Percentiles rank a stretch among this genome's conserved stretches.
Conservation (phyloP, 768 basidiomycete species). For the Sutorius australiensis region DNA sequence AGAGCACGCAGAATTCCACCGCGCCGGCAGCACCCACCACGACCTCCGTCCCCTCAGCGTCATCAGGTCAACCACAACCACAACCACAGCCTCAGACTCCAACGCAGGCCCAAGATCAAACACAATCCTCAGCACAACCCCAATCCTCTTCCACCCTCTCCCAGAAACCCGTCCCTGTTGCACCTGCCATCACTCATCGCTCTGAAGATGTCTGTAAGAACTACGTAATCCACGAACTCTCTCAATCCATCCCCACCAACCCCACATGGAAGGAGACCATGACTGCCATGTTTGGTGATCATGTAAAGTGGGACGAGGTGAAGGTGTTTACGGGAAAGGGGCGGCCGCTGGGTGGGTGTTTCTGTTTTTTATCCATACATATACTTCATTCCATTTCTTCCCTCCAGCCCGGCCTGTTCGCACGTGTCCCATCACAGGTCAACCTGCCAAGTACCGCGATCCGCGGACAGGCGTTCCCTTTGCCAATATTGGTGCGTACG, state of each 20-base stretch:
- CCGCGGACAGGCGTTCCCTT: slow-evolving; percentile 79
- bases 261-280: slow-evolving; percentile 72
- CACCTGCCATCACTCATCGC: slow-evolving; percentile 27
- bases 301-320: slow-evolving; percentile 75
- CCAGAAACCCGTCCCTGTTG: slow-evolving; percentile 7
- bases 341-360: slow-evolving; percentile 57
- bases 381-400: background rate
- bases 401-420: slow-evolving; percentile 26
- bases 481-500: slow-evolving; percentile 64
- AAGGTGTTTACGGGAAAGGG: slow-evolving; percentile 61
- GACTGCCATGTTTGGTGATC: slow-evolving; percentile 79
- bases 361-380: background rate
- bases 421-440: slow-evolving; percentile 76
- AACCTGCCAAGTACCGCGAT: slow-evolving; percentile 72
- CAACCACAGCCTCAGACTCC: background rate
- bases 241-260: slow-evolving; percentile 43
- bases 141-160: slow-evolving; percentile 7
- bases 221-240: slow-evolving; percentile 65
- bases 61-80: slow-evolving; percentile 2
- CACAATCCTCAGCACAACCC: background rate
- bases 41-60: background rate
- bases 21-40: background rate
- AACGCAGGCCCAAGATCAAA: slow-evolving; percentile 26
- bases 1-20: background rate
- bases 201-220: slow-evolving; percentile 58